Evolutionary conservation across 768 basidiomycete species (phyloP).

Genomic region (Leccinum barrowsii): DNA sequence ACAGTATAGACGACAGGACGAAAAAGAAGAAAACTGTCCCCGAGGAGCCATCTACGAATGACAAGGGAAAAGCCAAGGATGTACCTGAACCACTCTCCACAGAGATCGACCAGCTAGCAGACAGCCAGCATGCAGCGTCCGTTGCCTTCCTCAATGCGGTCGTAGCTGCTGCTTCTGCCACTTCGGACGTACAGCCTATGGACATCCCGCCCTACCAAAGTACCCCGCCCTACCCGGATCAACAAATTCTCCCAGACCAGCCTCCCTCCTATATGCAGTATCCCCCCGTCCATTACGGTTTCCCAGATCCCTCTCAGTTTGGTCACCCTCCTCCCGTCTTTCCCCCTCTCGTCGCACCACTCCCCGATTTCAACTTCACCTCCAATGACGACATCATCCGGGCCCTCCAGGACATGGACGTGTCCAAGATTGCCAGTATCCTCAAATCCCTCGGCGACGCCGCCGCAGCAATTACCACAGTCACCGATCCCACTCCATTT

Average conservation of each 20-base stretch:
- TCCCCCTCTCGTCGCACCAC: slow-evolving; percentile 16
- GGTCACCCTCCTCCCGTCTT: slow-evolving; percentile 25
- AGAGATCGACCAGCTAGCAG: slow-evolving; percentile 24
- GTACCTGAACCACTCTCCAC: slow-evolving; percentile 32
- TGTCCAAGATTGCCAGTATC: slow-evolving; percentile 62
- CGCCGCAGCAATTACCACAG: slow-evolving; percentile 40
- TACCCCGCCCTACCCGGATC: slow-evolving; percentile 34
- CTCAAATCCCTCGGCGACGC: slow-evolving; percentile 64
- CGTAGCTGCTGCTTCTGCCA: slow-evolving; percentile 60
- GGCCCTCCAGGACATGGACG: slow-evolving; percentile 67
- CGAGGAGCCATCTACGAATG: slow-evolving; percentile 28
- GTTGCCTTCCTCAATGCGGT: slow-evolving; percentile 62
- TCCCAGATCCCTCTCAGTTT: slow-evolving; percentile 27
- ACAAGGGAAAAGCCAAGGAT: slow-evolving; percentile 33
- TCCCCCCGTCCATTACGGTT: slow-evolving; percentile 28
- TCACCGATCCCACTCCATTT: slow-evolving; percentile 17
- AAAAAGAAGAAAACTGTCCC: slow-evolving; percentile 29
- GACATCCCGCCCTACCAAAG: slow-evolving; percentile 27
- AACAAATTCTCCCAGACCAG: slow-evolving; percentile 27
- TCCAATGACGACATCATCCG: slow-evolving; percentile 75
- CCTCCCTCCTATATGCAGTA: slow-evolving; percentile 28
- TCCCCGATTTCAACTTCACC: slow-evolving; percentile 40
- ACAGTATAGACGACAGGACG: slow-evolving; percentile 28
- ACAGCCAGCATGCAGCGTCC: slow-evolving; percentile 46
- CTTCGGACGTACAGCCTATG: slow-evolving; percentile 33